These are phyloP conservation scores for Pyracantha coccinea DNA, from an alignment of 331 rosid species.

Conservation along the genomic window DNA sequence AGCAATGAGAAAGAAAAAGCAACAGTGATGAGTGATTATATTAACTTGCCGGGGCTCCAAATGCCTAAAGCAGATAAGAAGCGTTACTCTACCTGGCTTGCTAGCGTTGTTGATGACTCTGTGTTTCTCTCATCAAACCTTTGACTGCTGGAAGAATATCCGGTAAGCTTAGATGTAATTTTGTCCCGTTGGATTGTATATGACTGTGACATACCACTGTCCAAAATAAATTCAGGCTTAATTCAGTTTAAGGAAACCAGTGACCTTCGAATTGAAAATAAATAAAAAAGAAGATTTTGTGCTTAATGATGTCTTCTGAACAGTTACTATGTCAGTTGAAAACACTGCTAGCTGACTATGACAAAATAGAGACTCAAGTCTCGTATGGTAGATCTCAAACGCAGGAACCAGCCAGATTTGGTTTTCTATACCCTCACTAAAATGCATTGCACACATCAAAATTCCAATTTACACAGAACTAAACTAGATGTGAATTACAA, in stretches of 20 bases:
- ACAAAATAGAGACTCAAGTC: too few relatives aligned
- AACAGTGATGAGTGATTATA: constrained; percentile 1
- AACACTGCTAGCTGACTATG: too few relatives aligned
- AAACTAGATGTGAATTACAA: background rate
- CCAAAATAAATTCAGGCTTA: constrained; percentile 15
- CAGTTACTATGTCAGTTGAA: background rate
- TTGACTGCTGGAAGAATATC: constrained; percentile 35
- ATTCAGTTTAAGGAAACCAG: constrained; percentile 6
- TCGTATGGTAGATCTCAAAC: background rate
- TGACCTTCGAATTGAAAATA: background rate
- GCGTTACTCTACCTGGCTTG: constrained; percentile 53
- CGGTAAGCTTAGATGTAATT: constrained; percentile 41
- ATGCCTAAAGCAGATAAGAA: constrained; percentile 5
- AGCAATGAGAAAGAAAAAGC: background rate
- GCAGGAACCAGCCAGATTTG: background rate
- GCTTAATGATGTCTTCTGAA: background rate
- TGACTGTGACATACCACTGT: constrained; percentile 82
- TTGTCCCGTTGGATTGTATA: constrained; percentile 81
- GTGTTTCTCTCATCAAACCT: constrained; percentile 62
- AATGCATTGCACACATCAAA: background rate
- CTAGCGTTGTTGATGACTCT: constrained; percentile 37
- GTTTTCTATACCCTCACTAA: background rate
- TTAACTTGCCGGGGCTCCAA: background rate
- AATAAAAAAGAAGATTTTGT: background rate
- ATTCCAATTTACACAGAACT: background rate